Evolutionary conservation across 2,329 filamentous ascomycete genomes (phyloP), one percentile per base, ranked within the genome.

Genomic region (Colletotrichum magnum): DNA sequence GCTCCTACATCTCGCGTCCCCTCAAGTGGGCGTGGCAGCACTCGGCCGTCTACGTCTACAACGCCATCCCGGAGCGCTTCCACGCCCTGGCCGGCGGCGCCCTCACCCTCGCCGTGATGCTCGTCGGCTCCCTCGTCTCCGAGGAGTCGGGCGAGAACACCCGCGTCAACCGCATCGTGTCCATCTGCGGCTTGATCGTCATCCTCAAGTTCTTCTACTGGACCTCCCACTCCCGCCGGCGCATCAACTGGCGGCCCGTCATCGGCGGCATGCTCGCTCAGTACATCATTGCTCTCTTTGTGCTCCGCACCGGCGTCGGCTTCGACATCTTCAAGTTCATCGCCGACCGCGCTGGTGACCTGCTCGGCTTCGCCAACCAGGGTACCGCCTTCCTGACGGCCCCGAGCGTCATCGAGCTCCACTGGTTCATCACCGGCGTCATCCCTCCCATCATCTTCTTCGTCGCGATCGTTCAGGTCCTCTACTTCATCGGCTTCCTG

Each of bases 391-490:
- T 97, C 84, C 80, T 98, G 74, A 92, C 90, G 0, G 82, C 83
- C 15, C 62, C 74, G 0, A 78, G 79, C 7, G 83, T 85, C 6
- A 77, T 83, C 4, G 43, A 80, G 3, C 75, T 85, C 1, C 73
- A 75, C 4, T 94, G 87, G 88, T 97, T 97, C 87, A 85, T 97
- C 72, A 86, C 92, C 58, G 84, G 86, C 58, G 94, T 97, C 71
- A 87, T 97, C n/a, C 94, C 95, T 0, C 91, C 95, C 75, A 97
- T 98, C 81, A 94, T 97, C 83, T 98, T 97, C 89, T 97, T 98
- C 89, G 93, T 97, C 68, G 90, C 94, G 1, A 86, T 97, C n/a
- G 94, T 97, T 28, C 93, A 97, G 81, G 88, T 97, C 15, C 81
- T 97, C 51, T 97, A 93, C 84, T 92, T 95, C 84, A 86, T 90